phyloP scores from a whole-genome alignment of 306 rosid species.

The Herpetospermum pedunculosum region DNA sequence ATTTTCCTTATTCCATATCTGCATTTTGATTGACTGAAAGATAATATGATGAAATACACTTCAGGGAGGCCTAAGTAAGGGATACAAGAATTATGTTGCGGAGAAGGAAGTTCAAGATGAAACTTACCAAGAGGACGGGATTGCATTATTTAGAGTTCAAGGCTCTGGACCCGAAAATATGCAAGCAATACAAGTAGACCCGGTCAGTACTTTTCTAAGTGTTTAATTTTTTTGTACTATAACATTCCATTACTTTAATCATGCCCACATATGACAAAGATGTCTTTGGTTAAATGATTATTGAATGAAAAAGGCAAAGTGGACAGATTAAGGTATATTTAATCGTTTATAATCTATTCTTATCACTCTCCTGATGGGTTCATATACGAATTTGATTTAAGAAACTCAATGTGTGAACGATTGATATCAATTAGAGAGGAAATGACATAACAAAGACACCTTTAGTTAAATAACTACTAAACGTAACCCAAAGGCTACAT shows the following conservation, averaged over 20 bases:
- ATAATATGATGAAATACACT: conserved; percentile 17
- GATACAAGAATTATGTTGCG: conserved; percentile 50
- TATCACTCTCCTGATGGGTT: not conserved
- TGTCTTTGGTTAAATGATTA: not conserved
- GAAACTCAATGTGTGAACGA: not conserved
- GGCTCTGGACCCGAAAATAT: conserved; percentile 94
- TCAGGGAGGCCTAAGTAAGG: conserved; percentile 95
- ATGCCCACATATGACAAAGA: not conserved
- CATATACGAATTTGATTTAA: not conserved
- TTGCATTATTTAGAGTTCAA: conserved; percentile 88
- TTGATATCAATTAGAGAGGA: not conserved
- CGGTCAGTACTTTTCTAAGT: conserved; percentile 32
- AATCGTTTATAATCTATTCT: not conserved
- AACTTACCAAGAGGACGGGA: conserved; percentile 66
- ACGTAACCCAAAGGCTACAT: not conserved
- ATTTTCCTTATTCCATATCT: not conserved
- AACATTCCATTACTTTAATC: not conserved
- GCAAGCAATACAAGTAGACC: conserved; percentile 96
- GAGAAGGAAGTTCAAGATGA: conserved; percentile 70
- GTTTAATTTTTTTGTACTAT: not conserved
- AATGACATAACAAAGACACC: no score
- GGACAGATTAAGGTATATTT: not conserved
- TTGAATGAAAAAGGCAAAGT: not conserved
- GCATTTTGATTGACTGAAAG: conserved; percentile 10
- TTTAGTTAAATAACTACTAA: not conserved